Percentiles rank a stretch among this genome's conserved stretches.
Evolutionary conservation across 1,284 basidiomycete genomes (phyloP).

Genomic region (Schizophyllum commune): DNA sequence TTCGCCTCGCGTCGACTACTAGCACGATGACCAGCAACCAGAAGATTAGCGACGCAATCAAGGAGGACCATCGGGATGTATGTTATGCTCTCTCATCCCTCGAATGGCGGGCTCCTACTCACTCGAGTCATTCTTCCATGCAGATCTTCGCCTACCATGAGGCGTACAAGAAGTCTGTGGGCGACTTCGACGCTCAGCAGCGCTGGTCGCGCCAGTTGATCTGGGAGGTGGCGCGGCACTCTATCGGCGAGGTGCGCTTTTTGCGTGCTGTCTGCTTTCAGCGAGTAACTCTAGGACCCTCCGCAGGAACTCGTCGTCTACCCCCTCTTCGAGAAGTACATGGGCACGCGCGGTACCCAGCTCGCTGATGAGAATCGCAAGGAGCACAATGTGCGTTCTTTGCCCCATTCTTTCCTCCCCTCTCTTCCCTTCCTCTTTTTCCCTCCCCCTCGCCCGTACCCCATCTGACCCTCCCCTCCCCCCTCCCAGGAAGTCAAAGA

Average conservation of each 20-base stretch:
- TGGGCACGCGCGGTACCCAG: slow-evolving; percentile 42
- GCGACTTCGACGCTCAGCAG: slow-evolving; percentile 38
- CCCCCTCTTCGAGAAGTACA: slow-evolving; percentile 55
- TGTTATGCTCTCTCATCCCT: neutral
- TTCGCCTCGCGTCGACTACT: neutral
- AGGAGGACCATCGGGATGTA: slow-evolving; percentile 40
- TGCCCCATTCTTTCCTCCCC: neutral
- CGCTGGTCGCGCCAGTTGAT: slow-evolving; percentile 50
- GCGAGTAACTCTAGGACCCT: too few relatives aligned
- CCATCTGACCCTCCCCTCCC: neutral
- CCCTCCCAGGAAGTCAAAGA: slow-evolving; percentile 38
- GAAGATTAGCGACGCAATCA: slow-evolving; percentile 28
- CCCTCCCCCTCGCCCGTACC: too few relatives aligned
- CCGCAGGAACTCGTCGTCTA: slow-evolving; percentile 65
- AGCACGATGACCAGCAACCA: neutral
- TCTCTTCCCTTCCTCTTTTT: neutral
- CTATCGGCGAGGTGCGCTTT: slow-evolving; percentile 44
- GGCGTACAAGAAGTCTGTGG: slow-evolving; percentile 36
- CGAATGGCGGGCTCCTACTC: too few relatives aligned
- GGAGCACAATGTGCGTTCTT: slow-evolving; percentile 34
- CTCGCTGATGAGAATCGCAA: slow-evolving; percentile 51
- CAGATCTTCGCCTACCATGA: slow-evolving; percentile 55
- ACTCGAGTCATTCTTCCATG: too few relatives aligned
- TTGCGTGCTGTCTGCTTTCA: too few relatives aligned
- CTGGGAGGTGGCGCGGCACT: slow-evolving; percentile 57